A percentile compares a stretch with the other conserved stretches of the same genome.
These are phyloP conservation scores for Hyphodiscus sp. DNA, from an alignment of 2,329 filamentous ascomycete species.

Conservation along the genomic window DNA sequence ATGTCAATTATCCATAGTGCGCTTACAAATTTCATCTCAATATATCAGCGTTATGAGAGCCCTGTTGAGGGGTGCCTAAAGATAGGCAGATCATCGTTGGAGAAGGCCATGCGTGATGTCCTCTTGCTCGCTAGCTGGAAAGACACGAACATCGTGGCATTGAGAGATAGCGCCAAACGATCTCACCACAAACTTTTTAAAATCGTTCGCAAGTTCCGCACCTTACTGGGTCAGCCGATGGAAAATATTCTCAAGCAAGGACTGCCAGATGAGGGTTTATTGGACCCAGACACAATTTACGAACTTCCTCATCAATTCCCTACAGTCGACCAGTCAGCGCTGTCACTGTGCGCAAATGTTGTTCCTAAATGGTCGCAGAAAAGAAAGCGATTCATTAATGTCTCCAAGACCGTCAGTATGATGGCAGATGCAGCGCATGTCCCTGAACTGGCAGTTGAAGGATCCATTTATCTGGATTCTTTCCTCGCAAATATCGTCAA, in stretches of 20 bases:
- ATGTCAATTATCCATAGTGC: slow-evolving; percentile 56
- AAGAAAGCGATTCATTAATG: slow-evolving; percentile 64
- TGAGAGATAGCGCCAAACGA: slow-evolving; percentile 81
- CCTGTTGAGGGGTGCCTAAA: slow-evolving; percentile 58
- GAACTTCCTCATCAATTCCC: slow-evolving; percentile 9
- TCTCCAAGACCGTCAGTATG: slow-evolving; percentile 61
- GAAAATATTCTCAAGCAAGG: slow-evolving; percentile 55
- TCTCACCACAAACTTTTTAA: slow-evolving; percentile 92
- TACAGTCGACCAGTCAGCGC: slow-evolving; percentile 23
- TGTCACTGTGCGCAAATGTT: slow-evolving; percentile 19
- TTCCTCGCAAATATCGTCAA: slow-evolving; percentile 65
- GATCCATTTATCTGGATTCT: slow-evolving; percentile 52
- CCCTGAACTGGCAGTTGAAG: slow-evolving; percentile 46
- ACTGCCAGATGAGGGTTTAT: slow-evolving; percentile 40
- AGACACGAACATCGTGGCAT: slow-evolving; percentile 86
- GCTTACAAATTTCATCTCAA: slow-evolving; percentile 68
- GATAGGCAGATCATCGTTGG: slow-evolving; percentile 65
- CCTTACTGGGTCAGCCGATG: slow-evolving; percentile 69
- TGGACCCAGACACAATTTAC: slow-evolving; percentile 1
- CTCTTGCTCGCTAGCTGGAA: slow-evolving; percentile 94
- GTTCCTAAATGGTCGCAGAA: slow-evolving; percentile 37
- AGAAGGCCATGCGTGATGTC: slow-evolving; percentile 91
- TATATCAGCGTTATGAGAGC: slow-evolving; percentile 66
- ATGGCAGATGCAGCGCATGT: slow-evolving; percentile 61
- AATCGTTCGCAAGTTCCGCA: slow-evolving; percentile 83